phyloP scores from a whole-genome alignment of 768 basidiomycete genomes.

The Termitomyces sp. region DNA sequence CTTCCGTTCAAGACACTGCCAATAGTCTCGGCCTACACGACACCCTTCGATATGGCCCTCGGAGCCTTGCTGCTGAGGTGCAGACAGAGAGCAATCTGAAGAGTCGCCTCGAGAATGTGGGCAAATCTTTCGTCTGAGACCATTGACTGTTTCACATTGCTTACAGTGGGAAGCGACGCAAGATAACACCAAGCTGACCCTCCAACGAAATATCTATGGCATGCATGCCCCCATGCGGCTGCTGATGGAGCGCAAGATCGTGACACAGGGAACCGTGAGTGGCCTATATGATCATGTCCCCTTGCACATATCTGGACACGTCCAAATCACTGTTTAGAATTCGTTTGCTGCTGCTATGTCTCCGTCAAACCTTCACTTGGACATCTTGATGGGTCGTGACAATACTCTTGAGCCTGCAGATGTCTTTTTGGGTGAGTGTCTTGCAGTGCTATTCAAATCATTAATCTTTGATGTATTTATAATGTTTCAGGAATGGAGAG shows the following conservation, averaged over 20 bases:
- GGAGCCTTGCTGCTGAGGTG: constrained; percentile 74
- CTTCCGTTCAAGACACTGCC: constrained; percentile 63
- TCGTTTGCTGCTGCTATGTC: constrained; percentile 62
- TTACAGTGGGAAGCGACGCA: constrained; percentile 92
- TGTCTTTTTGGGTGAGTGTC: constrained; percentile 66
- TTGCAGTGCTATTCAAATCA: neutral
- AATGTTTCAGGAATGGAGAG: constrained; percentile 48
- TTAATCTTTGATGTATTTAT: neutral
- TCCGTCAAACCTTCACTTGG: constrained; percentile 80
- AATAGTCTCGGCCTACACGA: constrained; percentile 86
- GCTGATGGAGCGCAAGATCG: constrained; percentile 93
- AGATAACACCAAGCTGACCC: constrained; percentile 77
- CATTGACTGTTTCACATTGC: neutral
- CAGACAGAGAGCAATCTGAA: constrained; percentile 59
- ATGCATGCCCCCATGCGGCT: constrained; percentile 85
- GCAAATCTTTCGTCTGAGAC: constrained; percentile 17
- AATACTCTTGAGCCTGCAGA: constrained; percentile 77
- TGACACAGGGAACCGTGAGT: constrained; percentile 55
- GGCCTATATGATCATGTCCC: neutral
- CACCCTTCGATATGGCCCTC: constrained; percentile 79
- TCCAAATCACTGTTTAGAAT: constrained; percentile 36
- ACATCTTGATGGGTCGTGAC: constrained; percentile 92
- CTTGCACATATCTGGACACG: neutral
- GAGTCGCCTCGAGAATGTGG: constrained; percentile 73
- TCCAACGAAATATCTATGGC: constrained; percentile 83